Evolutionary conservation across 1,139 yeast species (phyloP).

Genomic region (Wickerhamiella infanticola): DNA sequence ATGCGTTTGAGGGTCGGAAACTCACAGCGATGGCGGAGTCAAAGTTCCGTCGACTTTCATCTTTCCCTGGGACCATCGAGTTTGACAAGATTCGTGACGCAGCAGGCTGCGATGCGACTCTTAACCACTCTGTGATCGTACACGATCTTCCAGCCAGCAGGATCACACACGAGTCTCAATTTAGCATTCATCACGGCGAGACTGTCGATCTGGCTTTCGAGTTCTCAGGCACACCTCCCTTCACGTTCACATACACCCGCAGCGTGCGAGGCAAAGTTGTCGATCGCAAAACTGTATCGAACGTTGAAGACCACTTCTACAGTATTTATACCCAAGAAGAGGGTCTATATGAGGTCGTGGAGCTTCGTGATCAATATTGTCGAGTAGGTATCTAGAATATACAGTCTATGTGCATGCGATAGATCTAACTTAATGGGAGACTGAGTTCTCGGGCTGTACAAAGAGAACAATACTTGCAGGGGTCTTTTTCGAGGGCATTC

Average conservation of each 20-base stretch:
- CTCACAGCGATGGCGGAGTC: slow-evolving; percentile 39
- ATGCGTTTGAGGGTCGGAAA: slow-evolving; percentile 54
- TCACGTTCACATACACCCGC: slow-evolving; percentile 40
- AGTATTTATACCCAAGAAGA: slow-evolving; percentile 65
- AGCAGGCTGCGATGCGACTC: slow-evolving; percentile 50
- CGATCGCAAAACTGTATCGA: slow-evolving; percentile 61
- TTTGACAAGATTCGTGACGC: slow-evolving; percentile 64
- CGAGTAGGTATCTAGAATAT: slow-evolving; percentile 12
- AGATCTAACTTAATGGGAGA: too few relatives aligned
- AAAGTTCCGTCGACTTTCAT: slow-evolving; percentile 57
- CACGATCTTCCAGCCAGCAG: slow-evolving; percentile 88
- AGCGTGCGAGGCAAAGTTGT: slow-evolving; percentile 36
- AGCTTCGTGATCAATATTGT: slow-evolving; percentile 72
- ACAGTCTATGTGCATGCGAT: too few relatives aligned
- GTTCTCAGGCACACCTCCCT: slow-evolving; percentile 36
- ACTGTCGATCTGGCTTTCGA: slow-evolving; percentile 34
- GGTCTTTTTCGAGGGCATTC: too few relatives aligned
- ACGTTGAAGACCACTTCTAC: slow-evolving; percentile 54
- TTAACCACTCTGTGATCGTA: slow-evolving; percentile 29
- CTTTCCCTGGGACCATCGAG: slow-evolving; percentile 58
- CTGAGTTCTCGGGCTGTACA: too few relatives aligned
- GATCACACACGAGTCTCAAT: slow-evolving; percentile 61
- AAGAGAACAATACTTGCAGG: too few relatives aligned
- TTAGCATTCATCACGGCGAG: slow-evolving; percentile 77
- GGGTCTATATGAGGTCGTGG: slow-evolving; percentile 88